Conservation (phyloP, 805 yeast genomes). For the Diddensiella transvaalensis region DNA sequence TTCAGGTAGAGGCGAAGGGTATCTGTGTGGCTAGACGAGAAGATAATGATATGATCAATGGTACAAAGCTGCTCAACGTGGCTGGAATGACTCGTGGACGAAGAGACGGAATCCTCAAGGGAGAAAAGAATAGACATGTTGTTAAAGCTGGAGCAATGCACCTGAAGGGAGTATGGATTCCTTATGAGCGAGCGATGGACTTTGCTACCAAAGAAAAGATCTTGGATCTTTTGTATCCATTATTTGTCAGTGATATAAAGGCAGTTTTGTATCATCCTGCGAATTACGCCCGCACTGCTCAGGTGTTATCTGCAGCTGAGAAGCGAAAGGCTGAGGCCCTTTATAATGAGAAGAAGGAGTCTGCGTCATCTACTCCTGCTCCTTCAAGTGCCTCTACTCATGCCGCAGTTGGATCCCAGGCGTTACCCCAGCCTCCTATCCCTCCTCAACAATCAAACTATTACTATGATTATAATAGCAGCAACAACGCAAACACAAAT, state of each 20-base stretch:
- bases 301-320: conserved; percentile 33
- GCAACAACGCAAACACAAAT: not conserved
- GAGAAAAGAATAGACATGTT: conserved; percentile 72
- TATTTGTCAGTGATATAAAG: conserved; percentile 67
- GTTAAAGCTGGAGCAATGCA: conserved; percentile 89
- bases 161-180: conserved; percentile 85
- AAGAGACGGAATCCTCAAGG: conserved; percentile 77
- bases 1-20: conserved; percentile 80
- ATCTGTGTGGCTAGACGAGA: conserved; percentile 79
- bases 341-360: conserved; percentile 4
- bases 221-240: conserved; percentile 60
- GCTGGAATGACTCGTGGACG: conserved; percentile 89
- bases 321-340: conserved; percentile 24
- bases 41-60: conserved; percentile 80
- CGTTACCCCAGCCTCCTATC: not conserved
- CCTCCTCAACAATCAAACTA: conserved; percentile 3
- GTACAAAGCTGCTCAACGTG: conserved; percentile 75
- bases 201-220: conserved; percentile 81
- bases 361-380: conserved; percentile 5
- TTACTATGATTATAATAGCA: conserved; percentile 7
- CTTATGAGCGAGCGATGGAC: conserved; percentile 75
- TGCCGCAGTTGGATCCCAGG: conserved; percentile 4
- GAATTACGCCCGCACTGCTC: conserved; percentile 33
- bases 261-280: conserved; percentile 28
- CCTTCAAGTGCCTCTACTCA: conserved; percentile 5